phyloP scores from a whole-genome alignment of 352 stramenopile genomes.

The Nothophytophthora sp. region DNA sequence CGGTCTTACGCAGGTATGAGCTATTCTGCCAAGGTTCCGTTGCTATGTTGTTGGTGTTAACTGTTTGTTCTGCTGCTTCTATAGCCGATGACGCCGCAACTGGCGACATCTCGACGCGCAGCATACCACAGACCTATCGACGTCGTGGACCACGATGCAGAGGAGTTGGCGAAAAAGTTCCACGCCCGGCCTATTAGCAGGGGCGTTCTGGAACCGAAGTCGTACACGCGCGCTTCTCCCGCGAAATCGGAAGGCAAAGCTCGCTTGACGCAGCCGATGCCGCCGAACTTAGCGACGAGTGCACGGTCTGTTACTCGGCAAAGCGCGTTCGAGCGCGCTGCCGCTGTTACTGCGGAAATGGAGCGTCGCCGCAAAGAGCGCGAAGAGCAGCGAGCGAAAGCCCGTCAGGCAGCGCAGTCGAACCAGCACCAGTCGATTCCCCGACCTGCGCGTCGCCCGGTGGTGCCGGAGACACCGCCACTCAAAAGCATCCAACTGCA shows the following conservation, averaged over 20 bases:
- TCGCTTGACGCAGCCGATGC: slow-evolving; percentile 40
- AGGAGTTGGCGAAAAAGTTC: slow-evolving; percentile 81
- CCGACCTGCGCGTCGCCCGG: slow-evolving; percentile 27
- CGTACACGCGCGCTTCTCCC: slow-evolving; percentile 26
- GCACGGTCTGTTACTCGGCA: slow-evolving; percentile 31
- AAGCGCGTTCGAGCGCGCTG: slow-evolving; percentile 33
- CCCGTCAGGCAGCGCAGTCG: slow-evolving; percentile 15
- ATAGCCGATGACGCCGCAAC: slow-evolving; percentile 60
- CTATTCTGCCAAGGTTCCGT: background rate
- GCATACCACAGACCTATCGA: slow-evolving; percentile 58
- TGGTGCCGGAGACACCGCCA: slow-evolving; percentile 70
- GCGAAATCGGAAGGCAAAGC: slow-evolving; percentile 29
- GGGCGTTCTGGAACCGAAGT: slow-evolving; percentile 47
- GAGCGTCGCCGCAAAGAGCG: slow-evolving; percentile 47
- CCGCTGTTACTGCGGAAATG: slow-evolving; percentile 30
- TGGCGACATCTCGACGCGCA: slow-evolving; percentile 65
- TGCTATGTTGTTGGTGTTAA: slow-evolving; percentile 2
- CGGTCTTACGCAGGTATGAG: slow-evolving; percentile 43
- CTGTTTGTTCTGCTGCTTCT: slow-evolving; percentile 6
- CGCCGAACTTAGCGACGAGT: slow-evolving; percentile 49
- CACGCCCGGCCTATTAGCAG: slow-evolving; percentile 67
- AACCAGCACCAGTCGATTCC: slow-evolving; percentile 12
- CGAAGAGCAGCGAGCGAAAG: slow-evolving; percentile 36
- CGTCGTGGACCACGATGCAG: slow-evolving; percentile 64
- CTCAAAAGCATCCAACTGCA: slow-evolving; percentile 75